Base-by-base conservation (phyloP, 23 red algal species). In the Gracilaria caudata region DNA sequence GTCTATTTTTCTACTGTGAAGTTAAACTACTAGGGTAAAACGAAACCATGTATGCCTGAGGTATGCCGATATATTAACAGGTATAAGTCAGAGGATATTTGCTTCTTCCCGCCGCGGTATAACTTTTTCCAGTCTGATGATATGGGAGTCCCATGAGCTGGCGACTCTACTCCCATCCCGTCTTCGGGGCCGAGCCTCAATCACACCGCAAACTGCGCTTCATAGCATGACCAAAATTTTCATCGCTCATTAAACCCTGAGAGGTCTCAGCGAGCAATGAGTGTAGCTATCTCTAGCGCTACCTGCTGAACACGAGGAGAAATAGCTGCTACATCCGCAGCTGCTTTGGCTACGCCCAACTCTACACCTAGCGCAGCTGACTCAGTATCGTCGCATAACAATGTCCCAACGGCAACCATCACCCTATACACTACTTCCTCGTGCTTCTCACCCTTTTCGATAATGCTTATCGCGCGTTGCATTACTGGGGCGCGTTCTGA, bases 231-330 rank as follows among this genome's bases (percentile, higher is more conserved):
- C 57, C 13, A 61, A 61, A 61, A 61, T 39, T 78, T 38, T 78
- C 16, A 13, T 46, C 44, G 20, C 34, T 32, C 6, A 0, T 20
- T 10, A 51, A 10, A 25, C 26, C 33, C 10, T 77, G 7, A 4
- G 2, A 29, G 57, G 26, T 40, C 59, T 86, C 82, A 89, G 33
- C 68, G 54, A n/a, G 74, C 85, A 8, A 89, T 77, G 72, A 94
- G 56, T 9, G 83, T 94, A 25, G 92, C 92, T 21, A 94, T 94
- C 47, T 94, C 83, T 39, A 65, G 29, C 7, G 92, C 92, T 59
- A 94, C 64, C 44, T 88, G 73, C 63, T 94, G 92, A 28, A 82
- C 35, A 61, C 92, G 60, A 32, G 92, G 60, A 38, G 92, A 94
- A 40, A 88, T 20, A 28, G 83, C 38, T 8, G 92, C 92, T 64